These are phyloP conservation scores for Sordaria brevicollis DNA, from an alignment of 495 filamentous ascomycete species.

Conservation along the genomic window DNA sequence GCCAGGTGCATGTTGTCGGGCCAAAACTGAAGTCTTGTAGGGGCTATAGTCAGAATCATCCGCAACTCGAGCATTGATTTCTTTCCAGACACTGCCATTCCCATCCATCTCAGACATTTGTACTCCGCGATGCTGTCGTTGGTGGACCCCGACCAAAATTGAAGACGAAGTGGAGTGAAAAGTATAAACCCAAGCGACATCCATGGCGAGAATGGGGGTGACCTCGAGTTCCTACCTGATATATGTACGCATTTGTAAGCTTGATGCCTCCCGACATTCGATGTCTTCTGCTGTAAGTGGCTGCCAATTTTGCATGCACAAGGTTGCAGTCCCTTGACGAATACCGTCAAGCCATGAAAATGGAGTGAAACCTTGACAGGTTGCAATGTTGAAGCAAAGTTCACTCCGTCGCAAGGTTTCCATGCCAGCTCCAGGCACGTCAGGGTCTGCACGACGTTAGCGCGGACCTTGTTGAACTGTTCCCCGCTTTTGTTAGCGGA, in stretches of 20 bases:
- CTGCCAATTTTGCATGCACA: not conserved
- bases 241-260: too few relatives aligned
- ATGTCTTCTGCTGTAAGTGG: not conserved
- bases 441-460: not conserved
- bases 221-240: too few relatives aligned
- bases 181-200: too few relatives aligned
- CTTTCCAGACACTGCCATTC: too few relatives aligned
- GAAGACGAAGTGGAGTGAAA: not conserved
- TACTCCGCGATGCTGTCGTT: not conserved
- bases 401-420: not conserved
- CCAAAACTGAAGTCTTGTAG: too few relatives aligned
- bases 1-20: too few relatives aligned
- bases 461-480: not conserved
- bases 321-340: not conserved
- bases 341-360: not conserved
- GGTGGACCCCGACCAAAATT: not conserved
- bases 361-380: not conserved
- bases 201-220: too few relatives aligned
- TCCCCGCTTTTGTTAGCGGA: not conserved
- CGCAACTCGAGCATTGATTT: too few relatives aligned
- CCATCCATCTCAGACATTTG: not conserved
- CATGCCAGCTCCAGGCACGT: not conserved
- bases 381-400: not conserved
- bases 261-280: not conserved
- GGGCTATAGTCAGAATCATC: not conserved